These are phyloP conservation scores for Pseudocercospora fuligena DNA, from an alignment of 2,329 filamentous ascomycete species.

Conservation along the genomic window DNA sequence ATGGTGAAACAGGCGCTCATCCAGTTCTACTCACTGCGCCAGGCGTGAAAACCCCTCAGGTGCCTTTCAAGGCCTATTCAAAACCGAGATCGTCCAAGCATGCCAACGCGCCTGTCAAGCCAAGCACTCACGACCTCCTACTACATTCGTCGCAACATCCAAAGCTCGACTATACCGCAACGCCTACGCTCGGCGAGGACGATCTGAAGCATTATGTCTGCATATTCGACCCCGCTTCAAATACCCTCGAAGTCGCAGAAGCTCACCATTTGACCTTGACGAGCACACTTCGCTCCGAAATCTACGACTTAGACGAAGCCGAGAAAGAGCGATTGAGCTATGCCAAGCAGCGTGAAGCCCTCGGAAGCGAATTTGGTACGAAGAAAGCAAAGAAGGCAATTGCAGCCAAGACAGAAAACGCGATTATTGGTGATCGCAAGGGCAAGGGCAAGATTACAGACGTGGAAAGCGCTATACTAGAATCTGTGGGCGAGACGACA, in stretches of 20 bases:
- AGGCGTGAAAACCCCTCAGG: constrained; percentile 46
- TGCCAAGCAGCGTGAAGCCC: constrained; percentile 67
- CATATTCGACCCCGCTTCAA: constrained; percentile 60
- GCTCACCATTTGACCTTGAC: constrained; percentile 62
- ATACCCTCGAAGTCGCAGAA: constrained; percentile 59
- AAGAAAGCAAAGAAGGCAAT: constrained; percentile 85
- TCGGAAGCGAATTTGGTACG: constrained; percentile 80
- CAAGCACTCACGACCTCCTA: constrained; percentile 55
- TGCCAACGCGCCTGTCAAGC: constrained; percentile 38
- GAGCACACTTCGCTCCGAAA: constrained; percentile 52
- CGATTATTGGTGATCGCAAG: constrained; percentile 59
- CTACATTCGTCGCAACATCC: constrained; percentile 66
- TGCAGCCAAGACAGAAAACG: constrained; percentile 70
- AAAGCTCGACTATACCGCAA: constrained; percentile 63
- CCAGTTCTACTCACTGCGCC: constrained; percentile 45
- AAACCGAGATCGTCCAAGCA: constrained; percentile 35
- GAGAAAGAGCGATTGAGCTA: constrained; percentile 45
- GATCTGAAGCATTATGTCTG: constrained; percentile 65
- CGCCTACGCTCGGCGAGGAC: constrained; percentile 45
- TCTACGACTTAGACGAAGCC: constrained; percentile 48
- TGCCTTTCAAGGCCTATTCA: constrained; percentile 57
- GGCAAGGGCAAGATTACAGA: constrained; percentile 60
- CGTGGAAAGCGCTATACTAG: constrained; percentile 63
- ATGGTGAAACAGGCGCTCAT: constrained; percentile 26
- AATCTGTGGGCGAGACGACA: constrained; percentile 52